phyloP scores from a whole-genome alignment of 371 early-diverging fungal species.

The Nematocida sp. region DNA sequence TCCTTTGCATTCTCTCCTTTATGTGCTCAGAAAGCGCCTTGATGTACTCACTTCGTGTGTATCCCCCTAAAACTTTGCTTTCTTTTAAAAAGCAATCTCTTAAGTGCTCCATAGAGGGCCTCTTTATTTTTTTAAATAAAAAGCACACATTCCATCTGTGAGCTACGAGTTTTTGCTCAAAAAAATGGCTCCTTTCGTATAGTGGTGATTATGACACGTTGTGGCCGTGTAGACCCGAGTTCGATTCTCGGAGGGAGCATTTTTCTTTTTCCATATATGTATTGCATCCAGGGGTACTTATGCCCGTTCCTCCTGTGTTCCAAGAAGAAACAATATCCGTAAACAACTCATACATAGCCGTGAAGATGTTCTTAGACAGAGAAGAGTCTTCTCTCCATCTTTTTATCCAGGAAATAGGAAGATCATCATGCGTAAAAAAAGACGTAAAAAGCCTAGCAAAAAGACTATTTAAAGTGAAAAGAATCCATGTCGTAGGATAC shows the following conservation, averaged over 20 bases:
- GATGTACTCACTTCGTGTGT: constrained; percentile 5
- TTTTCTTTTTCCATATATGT: constrained; percentile 40
- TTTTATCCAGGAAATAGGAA: constrained; percentile 7
- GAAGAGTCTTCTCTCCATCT: constrained; percentile 16
- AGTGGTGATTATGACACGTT: constrained; percentile 61
- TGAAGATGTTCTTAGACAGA: constrained; percentile 48
- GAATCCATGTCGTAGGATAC: constrained; percentile 7
- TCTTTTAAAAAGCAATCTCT: constrained; percentile 3
- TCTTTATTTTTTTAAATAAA: background rate
- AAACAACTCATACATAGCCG: background rate
- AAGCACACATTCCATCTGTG: background rate
- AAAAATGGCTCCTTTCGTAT: constrained; percentile 58
- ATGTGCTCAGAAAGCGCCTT: constrained; percentile 1
- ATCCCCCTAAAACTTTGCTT: constrained; percentile 38
- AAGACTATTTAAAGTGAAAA: background rate
- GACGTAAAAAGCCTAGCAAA: constrained; percentile 2
- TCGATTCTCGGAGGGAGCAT: constrained; percentile 62
- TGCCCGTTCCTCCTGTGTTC: constrained; percentile 35
- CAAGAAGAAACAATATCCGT: constrained; percentile 20
- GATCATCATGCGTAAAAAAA: background rate
- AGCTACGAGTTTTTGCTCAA: no score
- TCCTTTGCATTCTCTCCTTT: background rate
- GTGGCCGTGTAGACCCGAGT: constrained; percentile 62
- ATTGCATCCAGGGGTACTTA: background rate
- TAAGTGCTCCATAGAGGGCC: background rate